A percentile compares a stretch with the other conserved stretches of the same genome.
These are phyloP conservation scores for Penicillium ucsense DNA, from an alignment of 495 filamentous ascomycete genomes.

Conservation along the genomic window DNA sequence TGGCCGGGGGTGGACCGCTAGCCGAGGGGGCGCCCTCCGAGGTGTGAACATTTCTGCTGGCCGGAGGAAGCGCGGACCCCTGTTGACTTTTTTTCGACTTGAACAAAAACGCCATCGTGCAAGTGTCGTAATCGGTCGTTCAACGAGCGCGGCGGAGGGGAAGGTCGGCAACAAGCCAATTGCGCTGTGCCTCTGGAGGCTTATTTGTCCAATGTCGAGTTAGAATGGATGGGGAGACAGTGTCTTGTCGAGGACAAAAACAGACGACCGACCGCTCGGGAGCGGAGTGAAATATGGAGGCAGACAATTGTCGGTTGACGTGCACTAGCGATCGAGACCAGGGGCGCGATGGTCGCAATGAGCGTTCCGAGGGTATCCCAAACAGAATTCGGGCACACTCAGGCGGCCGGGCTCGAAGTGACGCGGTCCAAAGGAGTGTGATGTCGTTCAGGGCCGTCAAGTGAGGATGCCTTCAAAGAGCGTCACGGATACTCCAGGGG, in stretches of 20 bases:
- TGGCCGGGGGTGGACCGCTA: slow-evolving; percentile 12
- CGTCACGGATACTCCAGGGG: slow-evolving; percentile 1
- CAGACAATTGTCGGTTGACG: not conserved
- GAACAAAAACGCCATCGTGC: slow-evolving; percentile 54
- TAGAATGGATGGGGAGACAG: not conserved
- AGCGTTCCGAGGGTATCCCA: too few species aligned
- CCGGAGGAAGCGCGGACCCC: slow-evolving; percentile 39
- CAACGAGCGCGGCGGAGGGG: slow-evolving; percentile 11
- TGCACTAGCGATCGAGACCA: slow-evolving; percentile 1
- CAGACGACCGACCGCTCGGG: not conserved
- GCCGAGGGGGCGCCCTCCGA: slow-evolving; percentile 33
- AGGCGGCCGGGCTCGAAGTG: too few species aligned
- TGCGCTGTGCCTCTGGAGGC: not conserved
- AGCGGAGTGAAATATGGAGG: not conserved
- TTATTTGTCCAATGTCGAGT: not conserved
- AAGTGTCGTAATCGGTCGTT: slow-evolving; percentile 34
- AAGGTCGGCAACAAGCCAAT: slow-evolving; percentile 4
- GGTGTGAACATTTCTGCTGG: slow-evolving; percentile 42
- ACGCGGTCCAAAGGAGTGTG: too few species aligned
- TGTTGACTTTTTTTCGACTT: slow-evolving; percentile 51
- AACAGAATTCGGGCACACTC: too few species aligned
- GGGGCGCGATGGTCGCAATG: not conserved
- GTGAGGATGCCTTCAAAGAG: too few species aligned
- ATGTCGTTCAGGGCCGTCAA: too few species aligned
- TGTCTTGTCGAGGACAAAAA: too few species aligned